Percentiles rank a stretch among this genome's conserved stretches.
phyloP scores from a whole-genome alignment of 1,284 basidiomycete species.

The Trametes versicolor region DNA sequence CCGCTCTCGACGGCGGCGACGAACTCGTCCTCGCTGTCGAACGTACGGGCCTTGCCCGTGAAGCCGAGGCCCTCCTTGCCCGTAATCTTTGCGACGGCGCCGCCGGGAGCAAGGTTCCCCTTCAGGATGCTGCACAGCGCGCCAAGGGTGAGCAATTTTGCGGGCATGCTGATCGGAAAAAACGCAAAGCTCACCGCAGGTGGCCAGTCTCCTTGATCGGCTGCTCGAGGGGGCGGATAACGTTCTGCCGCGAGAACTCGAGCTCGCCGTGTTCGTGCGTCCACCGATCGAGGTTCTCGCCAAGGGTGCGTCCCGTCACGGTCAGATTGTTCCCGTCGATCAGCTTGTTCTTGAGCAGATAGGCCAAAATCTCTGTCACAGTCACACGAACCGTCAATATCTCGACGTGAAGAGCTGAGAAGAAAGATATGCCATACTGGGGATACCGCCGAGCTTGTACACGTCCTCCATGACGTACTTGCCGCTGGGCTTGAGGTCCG shows the following conservation, averaged over 20 bases:
- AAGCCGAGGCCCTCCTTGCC: constrained; percentile 92
- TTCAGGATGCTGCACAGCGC: constrained; percentile 67
- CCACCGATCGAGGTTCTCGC: constrained; percentile 91
- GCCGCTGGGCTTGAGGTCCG: constrained; percentile 91
- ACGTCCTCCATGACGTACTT: constrained; percentile 94
- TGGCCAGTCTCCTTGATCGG: constrained; percentile 93
- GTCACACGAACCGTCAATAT: constrained; percentile 17
- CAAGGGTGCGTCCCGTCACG: constrained; percentile 87
- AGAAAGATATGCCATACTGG: constrained; percentile 62
- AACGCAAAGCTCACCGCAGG: constrained; percentile 65
- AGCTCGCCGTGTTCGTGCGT: constrained; percentile 82
- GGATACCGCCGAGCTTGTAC: constrained; percentile 89
- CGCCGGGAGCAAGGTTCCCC: constrained; percentile 92
- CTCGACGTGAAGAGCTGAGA: background rate
- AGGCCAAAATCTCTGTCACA: constrained; percentile 79
- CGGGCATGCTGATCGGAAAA: background rate
- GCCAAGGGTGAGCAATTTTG: constrained; percentile 15
- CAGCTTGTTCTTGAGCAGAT: constrained; percentile 83
- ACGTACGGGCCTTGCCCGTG: constrained; percentile 84
- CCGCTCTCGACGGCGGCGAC: constrained; percentile 84
- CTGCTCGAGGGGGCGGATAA: constrained; percentile 84
- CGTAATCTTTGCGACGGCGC: constrained; percentile 94
- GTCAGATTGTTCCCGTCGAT: constrained; percentile 90
- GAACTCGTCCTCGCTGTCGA: constrained; percentile 87
- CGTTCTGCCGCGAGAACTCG: constrained; percentile 73